A percentile compares a stretch with the other conserved stretches of the same genome.
Conservation (phyloP, 2,329 filamentous ascomycete species). For the Pleoardoris graminearum region DNA sequence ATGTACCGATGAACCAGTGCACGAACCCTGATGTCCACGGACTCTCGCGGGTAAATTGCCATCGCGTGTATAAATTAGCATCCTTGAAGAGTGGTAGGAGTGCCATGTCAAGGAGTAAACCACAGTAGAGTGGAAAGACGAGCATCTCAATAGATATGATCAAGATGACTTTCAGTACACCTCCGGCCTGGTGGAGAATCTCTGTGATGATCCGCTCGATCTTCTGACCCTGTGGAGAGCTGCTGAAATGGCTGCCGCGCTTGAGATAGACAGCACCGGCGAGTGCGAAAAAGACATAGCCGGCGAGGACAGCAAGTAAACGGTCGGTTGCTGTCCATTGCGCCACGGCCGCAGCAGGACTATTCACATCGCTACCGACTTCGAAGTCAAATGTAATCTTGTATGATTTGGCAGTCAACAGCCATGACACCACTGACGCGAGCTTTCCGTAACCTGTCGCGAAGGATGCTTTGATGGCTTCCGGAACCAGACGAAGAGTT, state of each 20-base stretch:
- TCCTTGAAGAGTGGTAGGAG: constrained; percentile 86
- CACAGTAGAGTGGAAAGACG: constrained; percentile 93
- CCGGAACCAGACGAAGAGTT: constrained; percentile 22
- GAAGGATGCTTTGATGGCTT: constrained; percentile 10
- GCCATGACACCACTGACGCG: constrained; percentile 24
- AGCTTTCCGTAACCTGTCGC: constrained; percentile 15
- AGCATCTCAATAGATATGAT: constrained; percentile 99
- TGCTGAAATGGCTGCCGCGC: constrained; percentile 69
- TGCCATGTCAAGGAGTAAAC: constrained; percentile 84
- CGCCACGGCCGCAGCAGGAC: constrained; percentile 40
- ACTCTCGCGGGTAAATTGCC: constrained; percentile 75
- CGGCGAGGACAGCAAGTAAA: constrained; percentile 74
- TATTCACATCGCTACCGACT: constrained; percentile 24
- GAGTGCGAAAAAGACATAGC: constrained; percentile 77
- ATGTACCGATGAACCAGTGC: constrained; percentile 98
- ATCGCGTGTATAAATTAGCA: constrained; percentile 74
- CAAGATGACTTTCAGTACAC: constrained; percentile 95
- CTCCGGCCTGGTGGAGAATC: constrained; percentile 86
- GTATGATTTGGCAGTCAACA: constrained; percentile 42
- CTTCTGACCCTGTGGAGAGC: constrained; percentile 56
- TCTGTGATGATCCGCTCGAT: constrained; percentile 80
- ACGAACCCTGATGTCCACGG: constrained; percentile 93
- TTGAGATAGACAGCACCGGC: constrained; percentile 79
- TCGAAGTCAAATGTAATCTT: constrained; percentile 43
- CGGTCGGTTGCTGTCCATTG: constrained; percentile 58